A percentile compares a stretch with the other conserved stretches of the same genome.
Evolutionary conservation across 768 basidiomycete genomes (phyloP).

Genomic region (Calocera cornea): DNA sequence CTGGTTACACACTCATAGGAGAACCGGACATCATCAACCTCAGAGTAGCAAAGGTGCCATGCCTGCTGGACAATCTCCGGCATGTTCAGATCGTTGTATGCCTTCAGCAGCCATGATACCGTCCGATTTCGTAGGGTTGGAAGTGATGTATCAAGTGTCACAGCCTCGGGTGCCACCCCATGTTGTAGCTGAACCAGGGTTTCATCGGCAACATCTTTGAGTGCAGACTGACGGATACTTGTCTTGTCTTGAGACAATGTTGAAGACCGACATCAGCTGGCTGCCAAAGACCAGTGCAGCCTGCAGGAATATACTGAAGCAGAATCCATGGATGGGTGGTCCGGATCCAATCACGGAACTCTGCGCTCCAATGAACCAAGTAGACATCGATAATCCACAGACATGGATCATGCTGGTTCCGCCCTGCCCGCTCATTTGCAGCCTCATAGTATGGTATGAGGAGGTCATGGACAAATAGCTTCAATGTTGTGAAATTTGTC

Average conservation of each 20-base stretch:
- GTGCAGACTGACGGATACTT: conserved; percentile 13
- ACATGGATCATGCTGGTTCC: not conserved
- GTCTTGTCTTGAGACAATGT: conserved; percentile 21
- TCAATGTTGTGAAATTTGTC: not conserved
- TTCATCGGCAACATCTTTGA: conserved; percentile 1
- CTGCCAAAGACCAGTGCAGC: conserved; percentile 19
- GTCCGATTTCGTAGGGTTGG: not conserved
- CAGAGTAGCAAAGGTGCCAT: not conserved
- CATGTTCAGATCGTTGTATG: not conserved
- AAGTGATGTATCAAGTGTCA: not conserved
- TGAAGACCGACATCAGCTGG: conserved; percentile 24
- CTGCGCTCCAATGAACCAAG: conserved; percentile 20
- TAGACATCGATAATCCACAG: conserved; percentile 22
- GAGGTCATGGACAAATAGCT: not conserved
- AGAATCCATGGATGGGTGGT: conserved; percentile 16
- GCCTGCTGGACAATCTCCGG: not conserved
- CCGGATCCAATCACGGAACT: conserved; percentile 16
- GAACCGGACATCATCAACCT: not conserved
- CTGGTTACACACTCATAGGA: not conserved
- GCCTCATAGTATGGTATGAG: not conserved
- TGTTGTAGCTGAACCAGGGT: not conserved
- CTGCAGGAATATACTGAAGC: conserved; percentile 20
- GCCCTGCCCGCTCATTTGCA: not conserved
- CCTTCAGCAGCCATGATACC: not conserved
- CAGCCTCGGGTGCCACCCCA: not conserved